Conservation (phyloP, 1,139 yeast genomes). For the Lodderomyces metapsilosis region DNA sequence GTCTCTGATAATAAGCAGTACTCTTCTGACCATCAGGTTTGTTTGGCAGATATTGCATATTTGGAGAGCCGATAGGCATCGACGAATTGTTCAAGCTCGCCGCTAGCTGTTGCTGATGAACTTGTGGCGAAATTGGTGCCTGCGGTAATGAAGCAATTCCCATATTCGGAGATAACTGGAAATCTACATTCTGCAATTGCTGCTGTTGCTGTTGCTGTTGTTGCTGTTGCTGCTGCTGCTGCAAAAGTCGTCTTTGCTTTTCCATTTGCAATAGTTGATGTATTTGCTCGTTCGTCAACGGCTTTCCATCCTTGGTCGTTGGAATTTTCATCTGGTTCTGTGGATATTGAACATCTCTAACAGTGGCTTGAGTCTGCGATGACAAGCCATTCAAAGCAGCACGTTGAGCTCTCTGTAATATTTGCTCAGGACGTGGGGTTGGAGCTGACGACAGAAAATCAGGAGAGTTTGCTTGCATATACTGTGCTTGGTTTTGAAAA, state of each 20-base stretch:
- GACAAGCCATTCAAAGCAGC: slow-evolving; percentile 3
- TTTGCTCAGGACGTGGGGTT: slow-evolving; percentile 3
- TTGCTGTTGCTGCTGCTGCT: slow-evolving; percentile 31
- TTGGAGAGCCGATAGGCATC: slow-evolving; percentile 1
- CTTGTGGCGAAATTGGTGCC: background rate
- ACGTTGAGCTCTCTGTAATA: slow-evolving; percentile 3
- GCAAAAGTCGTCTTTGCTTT: slow-evolving; percentile 50
- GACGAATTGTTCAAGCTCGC: background rate
- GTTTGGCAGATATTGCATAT: slow-evolving; percentile 5
- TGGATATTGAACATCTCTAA: slow-evolving; percentile 1
- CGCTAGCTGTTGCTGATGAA: background rate
- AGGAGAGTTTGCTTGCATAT: background rate
- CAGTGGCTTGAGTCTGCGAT: slow-evolving; percentile 4
- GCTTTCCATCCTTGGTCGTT: slow-evolving; percentile 52
- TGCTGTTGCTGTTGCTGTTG: slow-evolving; percentile 14
- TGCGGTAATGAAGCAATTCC: background rate
- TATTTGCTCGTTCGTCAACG: slow-evolving; percentile 54
- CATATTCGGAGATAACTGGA: background rate
- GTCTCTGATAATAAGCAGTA: slow-evolving; percentile 1
- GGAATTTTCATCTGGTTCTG: slow-evolving; percentile 27
- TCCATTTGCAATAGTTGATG: slow-evolving; percentile 53
- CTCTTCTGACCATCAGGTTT: background rate
- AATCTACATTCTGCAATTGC: slow-evolving; percentile 4
- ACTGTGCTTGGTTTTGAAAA: slow-evolving; percentile 4
- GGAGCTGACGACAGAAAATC: background rate